Conservation (phyloP, 2,329 filamentous ascomycete genomes). For the Rhinocladiella similis region DNA sequence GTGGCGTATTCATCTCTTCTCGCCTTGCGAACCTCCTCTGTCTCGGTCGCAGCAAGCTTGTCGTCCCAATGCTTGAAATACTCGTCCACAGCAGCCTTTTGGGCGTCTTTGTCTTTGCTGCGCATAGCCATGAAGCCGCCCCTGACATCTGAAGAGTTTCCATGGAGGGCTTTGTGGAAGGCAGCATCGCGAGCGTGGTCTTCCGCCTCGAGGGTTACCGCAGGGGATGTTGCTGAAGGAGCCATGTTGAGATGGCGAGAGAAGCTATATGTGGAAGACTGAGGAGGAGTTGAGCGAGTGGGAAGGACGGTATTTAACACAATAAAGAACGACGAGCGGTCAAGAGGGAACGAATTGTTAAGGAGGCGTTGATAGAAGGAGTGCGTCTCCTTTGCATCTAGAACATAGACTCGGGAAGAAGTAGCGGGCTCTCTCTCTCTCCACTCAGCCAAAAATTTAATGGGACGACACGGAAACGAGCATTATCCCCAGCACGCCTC, state of each 20-base stretch:
- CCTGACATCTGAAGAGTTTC: conserved; percentile 65
- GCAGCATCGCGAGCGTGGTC: conserved; percentile 82
- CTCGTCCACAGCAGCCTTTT: conserved; percentile 80
- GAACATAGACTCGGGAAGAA: not conserved
- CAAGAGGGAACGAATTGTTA: not conserved
- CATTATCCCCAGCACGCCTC: not conserved
- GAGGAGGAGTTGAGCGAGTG: not conserved
- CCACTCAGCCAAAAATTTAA: not conserved
- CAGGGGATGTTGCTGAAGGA: conserved; percentile 38
- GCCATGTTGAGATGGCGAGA: conserved; percentile 47
- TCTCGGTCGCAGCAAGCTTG: conserved; percentile 76
- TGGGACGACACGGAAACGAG: conserved; percentile 2
- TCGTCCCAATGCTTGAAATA: conserved; percentile 98
- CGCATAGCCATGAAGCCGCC: conserved; percentile 83
- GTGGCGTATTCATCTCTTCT: conserved; percentile 88
- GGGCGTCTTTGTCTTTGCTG: conserved; percentile 72
- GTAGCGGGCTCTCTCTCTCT: not conserved
- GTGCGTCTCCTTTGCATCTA: not conserved
- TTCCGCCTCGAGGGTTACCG: conserved; percentile 67
- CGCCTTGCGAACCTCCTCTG: conserved; percentile 75
- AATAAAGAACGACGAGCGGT: not conserved
- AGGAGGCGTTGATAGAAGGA: not conserved
- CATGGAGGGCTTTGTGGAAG: conserved; percentile 89
- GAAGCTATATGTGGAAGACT: not conserved
- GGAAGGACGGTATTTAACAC: not conserved